Evolutionary conservation across 129 eudicot genomes (phyloP).

Genomic region (Saussurea involucrata): DNA sequence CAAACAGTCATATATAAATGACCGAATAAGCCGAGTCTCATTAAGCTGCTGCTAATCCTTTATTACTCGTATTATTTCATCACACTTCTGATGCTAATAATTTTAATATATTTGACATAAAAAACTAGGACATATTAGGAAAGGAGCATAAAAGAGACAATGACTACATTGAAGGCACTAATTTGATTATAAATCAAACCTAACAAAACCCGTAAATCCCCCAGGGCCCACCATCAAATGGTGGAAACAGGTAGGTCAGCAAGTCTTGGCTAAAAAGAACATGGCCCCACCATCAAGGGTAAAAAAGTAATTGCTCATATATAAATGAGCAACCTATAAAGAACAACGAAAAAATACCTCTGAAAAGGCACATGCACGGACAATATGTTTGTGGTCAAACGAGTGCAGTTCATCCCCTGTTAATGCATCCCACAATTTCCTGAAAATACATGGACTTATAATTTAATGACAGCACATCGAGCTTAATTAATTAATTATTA

Average conservation of each 20-base stretch:
- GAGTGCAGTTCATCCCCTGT: slow-evolving; percentile 44
- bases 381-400: slow-evolving; percentile 58
- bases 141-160: neutral
- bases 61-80: neutral
- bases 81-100: neutral
- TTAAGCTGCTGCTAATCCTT: neutral
- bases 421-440: slow-evolving; percentile 57
- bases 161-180: neutral
- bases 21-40: too few relatives aligned
- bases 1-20: too few relatives aligned
- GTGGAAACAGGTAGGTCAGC: neutral
- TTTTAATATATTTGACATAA: neutral
- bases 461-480: neutral
- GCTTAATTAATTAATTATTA: neutral
- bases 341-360: slow-evolving; percentile 30
- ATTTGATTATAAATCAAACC: too few relatives aligned
- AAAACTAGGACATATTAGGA: neutral
- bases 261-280: neutral
- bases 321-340: neutral
- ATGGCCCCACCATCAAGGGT: neutral
- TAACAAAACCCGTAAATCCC: too few relatives aligned
- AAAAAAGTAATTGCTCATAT: neutral
- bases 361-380: slow-evolving; percentile 47
- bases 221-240: neutral
- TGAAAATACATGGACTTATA: slow-evolving; percentile 5